A percentile compares a stretch with the other conserved stretches of the same genome.
These are phyloP conservation scores for Xerophyta viscosa DNA, from an alignment of 106 monocot species.

Conservation along the genomic window DNA sequence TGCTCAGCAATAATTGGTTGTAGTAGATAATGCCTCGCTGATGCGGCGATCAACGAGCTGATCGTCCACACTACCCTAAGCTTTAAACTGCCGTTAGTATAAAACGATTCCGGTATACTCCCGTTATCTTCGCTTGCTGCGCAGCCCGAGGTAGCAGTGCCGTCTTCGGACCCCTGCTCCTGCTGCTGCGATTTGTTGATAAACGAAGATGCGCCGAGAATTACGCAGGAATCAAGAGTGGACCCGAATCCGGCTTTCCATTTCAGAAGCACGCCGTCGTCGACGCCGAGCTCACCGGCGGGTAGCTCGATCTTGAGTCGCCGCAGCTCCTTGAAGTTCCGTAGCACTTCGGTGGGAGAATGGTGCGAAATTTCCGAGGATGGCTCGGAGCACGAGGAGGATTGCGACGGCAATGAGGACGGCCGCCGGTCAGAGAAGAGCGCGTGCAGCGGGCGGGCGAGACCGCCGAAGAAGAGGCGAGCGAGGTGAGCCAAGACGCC, in stretches of 20 bases:
- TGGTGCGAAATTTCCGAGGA: slow-evolving; percentile 48
- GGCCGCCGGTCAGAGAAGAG: slow-evolving; percentile 42
- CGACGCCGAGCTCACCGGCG: slow-evolving; percentile 62
- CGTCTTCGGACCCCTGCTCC: background rate
- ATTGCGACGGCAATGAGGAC: background rate
- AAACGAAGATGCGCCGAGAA: slow-evolving; percentile 64
- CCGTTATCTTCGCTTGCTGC: slow-evolving; percentile 23
- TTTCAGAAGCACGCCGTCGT: slow-evolving; percentile 57
- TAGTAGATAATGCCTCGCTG: slow-evolving; percentile 71
- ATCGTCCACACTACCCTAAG: slow-evolving; percentile 86
- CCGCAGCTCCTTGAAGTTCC: slow-evolving; percentile 57
- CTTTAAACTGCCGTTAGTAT: slow-evolving; percentile 59
- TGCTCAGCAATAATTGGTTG: slow-evolving; percentile 51
- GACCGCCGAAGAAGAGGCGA: slow-evolving; percentile 36
- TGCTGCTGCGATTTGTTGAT: background rate
- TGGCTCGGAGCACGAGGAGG: background rate
- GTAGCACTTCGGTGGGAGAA: slow-evolving; percentile 68
- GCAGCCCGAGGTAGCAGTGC: background rate
- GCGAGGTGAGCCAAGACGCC: slow-evolving; percentile 45
- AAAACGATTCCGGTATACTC: slow-evolving; percentile 59
- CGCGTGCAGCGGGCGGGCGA: too few species aligned
- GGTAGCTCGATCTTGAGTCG: slow-evolving; percentile 55
- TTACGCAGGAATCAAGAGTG: slow-evolving; percentile 60
- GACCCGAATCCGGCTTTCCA: slow-evolving; percentile 80
- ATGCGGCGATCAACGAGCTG: slow-evolving; percentile 85